Base-by-base conservation (phyloP, 2,329 filamentous ascomycete genomes). In the Pseudogymnoascus sp. region DNA sequence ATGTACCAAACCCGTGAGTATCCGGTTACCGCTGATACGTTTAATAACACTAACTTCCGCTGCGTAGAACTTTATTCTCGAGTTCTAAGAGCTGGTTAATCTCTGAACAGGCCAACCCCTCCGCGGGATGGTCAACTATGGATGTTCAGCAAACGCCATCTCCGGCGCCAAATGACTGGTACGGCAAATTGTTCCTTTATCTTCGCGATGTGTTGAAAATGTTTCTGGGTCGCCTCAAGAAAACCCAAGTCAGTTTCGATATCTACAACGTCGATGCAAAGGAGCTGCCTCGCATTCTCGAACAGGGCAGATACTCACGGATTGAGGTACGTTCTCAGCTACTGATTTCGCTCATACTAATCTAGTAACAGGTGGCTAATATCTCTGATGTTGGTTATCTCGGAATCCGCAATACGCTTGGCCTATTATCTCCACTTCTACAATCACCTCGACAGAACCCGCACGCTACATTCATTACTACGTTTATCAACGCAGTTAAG, bases 1-100 rank as follows among this genome's bases (percentile, higher is more conserved):
- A 69, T 7, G 69, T 66, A 0, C 77, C 76, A 1, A 79, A 80
- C 66, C 76, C 77, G 76, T 79, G 62, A 68, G 76, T 74, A 24
- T 5, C n/a, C 1, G 6, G 1, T 19, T 59, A 29, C 31, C 44
- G 37, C 37, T 37, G 3, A 53, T 13, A 24, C 13, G 16, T 40
- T 26, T 26, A 42, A 21, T 40, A 31, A 60, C 59, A 14, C 64
- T 67, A 56, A 68, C 62, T 59, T 66, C 33, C 64, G 19, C 3
- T 11, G 11, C 16, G 26, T 40, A 79, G 76, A 5, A 78, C 75
- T 0, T 69, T 79, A n/a, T 78, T 74, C 63, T 68, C 72, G 14
- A 56, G 61, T 2, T 21, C 26, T 0, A 24, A 61, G 0, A 38
- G 37, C 1, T 79, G 78, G 78, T 72, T 72, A 0, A 72, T 78